Evolutionary conservation across 208 protist species (phyloP).

Genomic region (Crithidia acanthocephali): DNA sequence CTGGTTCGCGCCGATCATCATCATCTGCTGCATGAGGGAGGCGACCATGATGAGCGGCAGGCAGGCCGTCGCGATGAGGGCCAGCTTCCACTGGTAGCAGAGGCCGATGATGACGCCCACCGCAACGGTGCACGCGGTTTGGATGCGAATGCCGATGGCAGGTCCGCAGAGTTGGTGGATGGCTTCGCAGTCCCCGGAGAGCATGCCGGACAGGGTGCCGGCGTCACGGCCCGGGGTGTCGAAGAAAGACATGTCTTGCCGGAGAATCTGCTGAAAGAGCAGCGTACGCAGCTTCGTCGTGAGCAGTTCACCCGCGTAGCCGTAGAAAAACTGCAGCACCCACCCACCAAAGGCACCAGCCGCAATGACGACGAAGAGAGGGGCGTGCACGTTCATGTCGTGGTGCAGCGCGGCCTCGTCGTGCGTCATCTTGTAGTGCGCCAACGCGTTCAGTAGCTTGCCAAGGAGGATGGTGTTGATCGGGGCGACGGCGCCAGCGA

Average conservation of each 20-base stretch:
- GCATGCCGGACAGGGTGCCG: constrained; percentile 70
- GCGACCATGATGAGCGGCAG: constrained; percentile 57
- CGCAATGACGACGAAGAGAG: constrained; percentile 59
- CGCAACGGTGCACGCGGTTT: constrained; percentile 49
- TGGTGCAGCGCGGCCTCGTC: constrained; percentile 39
- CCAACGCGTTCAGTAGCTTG: constrained; percentile 46
- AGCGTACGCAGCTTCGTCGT: constrained; percentile 66
- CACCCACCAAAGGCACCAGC: constrained; percentile 42
- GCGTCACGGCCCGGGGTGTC: constrained; percentile 75
- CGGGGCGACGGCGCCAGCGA: constrained; percentile 45
- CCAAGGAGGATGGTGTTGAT: constrained; percentile 56
- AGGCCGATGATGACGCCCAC: constrained; percentile 66
- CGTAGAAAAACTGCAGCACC: constrained; percentile 67
- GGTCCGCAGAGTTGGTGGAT: constrained; percentile 80
- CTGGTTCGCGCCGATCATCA: constrained; percentile 47
- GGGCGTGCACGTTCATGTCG: constrained; percentile 47
- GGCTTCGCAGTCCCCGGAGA: constrained; percentile 82
- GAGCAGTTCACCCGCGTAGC: constrained; percentile 72
- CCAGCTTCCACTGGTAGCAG: constrained; percentile 78
- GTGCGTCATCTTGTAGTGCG: constrained; percentile 33
- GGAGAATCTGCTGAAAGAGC: constrained; percentile 74
- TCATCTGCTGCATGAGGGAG: constrained; percentile 42
- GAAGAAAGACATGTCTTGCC: constrained; percentile 89
- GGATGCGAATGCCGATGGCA: constrained; percentile 62
- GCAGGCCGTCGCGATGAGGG: constrained; percentile 58